Base-by-base conservation (phyloP, 176 grass and related monocot species). In the Zoysia pacifica region DNA sequence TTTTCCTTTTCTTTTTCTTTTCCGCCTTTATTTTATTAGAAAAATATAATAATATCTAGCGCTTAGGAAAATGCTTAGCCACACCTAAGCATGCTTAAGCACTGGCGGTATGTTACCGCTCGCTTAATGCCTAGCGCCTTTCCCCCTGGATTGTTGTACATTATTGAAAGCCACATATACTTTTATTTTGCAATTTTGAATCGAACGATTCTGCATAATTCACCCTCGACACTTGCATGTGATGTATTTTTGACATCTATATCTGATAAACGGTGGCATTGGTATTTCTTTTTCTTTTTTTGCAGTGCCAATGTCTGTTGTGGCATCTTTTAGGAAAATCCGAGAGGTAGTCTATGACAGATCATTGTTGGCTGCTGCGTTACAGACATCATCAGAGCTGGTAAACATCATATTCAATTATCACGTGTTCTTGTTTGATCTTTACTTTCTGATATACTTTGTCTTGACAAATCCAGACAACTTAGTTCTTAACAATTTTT, bases 261-360 rank as follows among this genome's bases (percentile, higher is more conserved):
- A 67, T 74, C 62, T 80, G 43, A 5, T 79, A 42, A 47, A 42
- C 80, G 35, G 8, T 78, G 66, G 7, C 54, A 73, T 55, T 79
- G 48, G 73, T 44, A 51, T 62, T 68, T 64, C 5, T 69, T 72
- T 44, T 86, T 78, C 41, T 78, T 9, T 82, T 28, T 84, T 83
- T 48, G 37, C 86, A 99, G 97, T 99, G 77, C 97, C 97, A 64
- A 95, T 99, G 73, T 77, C 89, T 62, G 85, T 95, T 59, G 87
- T 99, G 79, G 90, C 97, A 66, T 78, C 69, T 70, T 99, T 99
- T 88, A 91, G 91, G 86, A 99, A 96, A 88, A 91, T 99, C 50
- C 88, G 91, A 67, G 90, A 93, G 66, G 19, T 93, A 48, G 84
- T 95, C 41, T 79, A 76, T 78, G 93, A 84, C 59, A 91, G 86